These are phyloP conservation scores for Salix koriyanagi DNA, from an alignment of 345 rosid genomes.

Conservation along the genomic window DNA sequence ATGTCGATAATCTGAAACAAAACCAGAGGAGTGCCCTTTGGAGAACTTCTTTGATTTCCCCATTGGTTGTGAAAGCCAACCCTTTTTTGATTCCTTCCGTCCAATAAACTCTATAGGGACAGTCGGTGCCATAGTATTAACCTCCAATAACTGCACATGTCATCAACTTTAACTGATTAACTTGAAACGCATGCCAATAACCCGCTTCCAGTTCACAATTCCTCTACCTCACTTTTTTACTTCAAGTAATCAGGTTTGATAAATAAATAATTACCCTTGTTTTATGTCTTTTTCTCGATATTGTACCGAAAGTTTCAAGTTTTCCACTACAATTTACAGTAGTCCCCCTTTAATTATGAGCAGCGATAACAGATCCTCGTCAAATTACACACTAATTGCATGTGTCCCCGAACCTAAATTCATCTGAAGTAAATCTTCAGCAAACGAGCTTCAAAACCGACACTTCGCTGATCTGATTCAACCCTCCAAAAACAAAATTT, in stretches of 20 bases:
- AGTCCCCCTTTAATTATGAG: background rate
- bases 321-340: background rate
- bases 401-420: background rate
- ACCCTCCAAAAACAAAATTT: background rate
- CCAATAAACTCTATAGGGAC: conserved; percentile 58
- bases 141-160: conserved; percentile 50
- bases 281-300: background rate
- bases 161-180: conserved; percentile 27
- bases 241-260: background rate
- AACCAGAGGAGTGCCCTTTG: conserved; percentile 60
- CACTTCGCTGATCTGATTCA: background rate
- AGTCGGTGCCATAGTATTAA: conserved; percentile 55
- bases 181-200: background rate
- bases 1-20: conserved; percentile 54
- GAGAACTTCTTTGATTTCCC: conserved; percentile 66
- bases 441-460: background rate
- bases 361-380: background rate
- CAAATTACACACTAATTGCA: background rate
- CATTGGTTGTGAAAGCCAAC: conserved; percentile 41
- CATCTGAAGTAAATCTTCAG: background rate
- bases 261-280: background rate
- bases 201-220: background rate
- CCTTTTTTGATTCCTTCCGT: conserved; percentile 41
- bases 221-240: background rate
- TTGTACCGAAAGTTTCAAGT: background rate